These are phyloP conservation scores for Geotrichum macrosporum DNA, from an alignment of 1,139 yeast genomes.

Conservation along the genomic window DNA sequence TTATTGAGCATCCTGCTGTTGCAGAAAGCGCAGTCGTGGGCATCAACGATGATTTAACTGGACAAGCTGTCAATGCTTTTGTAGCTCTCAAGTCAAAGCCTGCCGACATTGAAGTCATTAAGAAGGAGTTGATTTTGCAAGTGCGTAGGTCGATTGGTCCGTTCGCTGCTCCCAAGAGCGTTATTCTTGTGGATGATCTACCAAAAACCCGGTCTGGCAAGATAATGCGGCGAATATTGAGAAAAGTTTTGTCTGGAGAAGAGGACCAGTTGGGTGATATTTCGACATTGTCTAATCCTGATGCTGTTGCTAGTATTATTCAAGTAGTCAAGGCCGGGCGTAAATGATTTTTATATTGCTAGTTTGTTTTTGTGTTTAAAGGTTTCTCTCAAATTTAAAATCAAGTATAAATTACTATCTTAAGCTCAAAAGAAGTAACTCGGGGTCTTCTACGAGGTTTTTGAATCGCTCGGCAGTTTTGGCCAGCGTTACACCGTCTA, in stretches of 20 bases:
- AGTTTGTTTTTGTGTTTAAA: neutral
- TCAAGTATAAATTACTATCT: too few species aligned
- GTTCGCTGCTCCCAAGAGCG: constrained; percentile 86
- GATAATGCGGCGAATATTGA: constrained; percentile 89
- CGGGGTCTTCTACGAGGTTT: constrained; percentile 29
- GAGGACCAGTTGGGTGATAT: constrained; percentile 85
- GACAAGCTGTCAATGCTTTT: constrained; percentile 87
- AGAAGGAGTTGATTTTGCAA: constrained; percentile 70
- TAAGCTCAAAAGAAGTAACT: constrained; percentile 2
- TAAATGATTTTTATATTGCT: constrained; percentile 10
- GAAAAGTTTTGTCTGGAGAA: constrained; percentile 78
- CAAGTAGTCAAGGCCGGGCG: constrained; percentile 20
- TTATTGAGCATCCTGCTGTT: constrained; percentile 66
- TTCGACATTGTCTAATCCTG: constrained; percentile 78
- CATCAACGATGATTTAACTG: constrained; percentile 80
- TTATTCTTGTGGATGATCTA: constrained; percentile 72
- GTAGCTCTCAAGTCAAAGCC: constrained; percentile 63
- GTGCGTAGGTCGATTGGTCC: constrained; percentile 89
- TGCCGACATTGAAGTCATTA: constrained; percentile 48
- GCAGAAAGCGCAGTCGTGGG: constrained; percentile 90
- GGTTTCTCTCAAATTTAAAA: neutral
- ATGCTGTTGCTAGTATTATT: constrained; percentile 68
- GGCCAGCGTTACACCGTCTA: constrained; percentile 40
- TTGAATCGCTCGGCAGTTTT: constrained; percentile 34
- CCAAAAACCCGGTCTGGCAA: constrained; percentile 95